Evolutionary conservation across 805 yeast genomes (phyloP).

Genomic region (Myxozyma mucilagina): DNA sequence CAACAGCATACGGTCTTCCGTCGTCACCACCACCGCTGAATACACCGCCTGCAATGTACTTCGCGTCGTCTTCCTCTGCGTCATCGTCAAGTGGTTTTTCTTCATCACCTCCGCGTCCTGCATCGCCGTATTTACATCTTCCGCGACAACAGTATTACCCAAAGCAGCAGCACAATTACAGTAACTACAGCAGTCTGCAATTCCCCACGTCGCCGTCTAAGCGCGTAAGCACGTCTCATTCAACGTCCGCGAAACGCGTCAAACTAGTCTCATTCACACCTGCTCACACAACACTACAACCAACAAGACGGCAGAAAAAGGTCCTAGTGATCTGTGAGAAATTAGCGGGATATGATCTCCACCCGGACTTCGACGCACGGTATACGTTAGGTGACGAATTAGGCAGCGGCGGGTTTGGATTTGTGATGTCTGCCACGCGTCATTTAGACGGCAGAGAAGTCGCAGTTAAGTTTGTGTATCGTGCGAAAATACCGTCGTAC

Average conservation of each 20-base stretch:
- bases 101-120: too few relatives aligned
- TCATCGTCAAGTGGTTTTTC: too few relatives aligned
- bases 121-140: too few relatives aligned
- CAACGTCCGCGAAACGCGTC: neutral
- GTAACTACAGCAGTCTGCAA: neutral
- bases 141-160: too few relatives aligned
- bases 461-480: constrained; percentile 30
- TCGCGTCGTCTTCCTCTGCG: too few relatives aligned
- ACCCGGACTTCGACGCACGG: constrained; percentile 19
- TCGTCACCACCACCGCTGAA: neutral
- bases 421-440: constrained; percentile 29
- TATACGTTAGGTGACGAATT: constrained; percentile 28
- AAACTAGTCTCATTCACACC: neutral
- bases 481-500: constrained; percentile 22
- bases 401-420: constrained; percentile 32
- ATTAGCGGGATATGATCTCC: constrained; percentile 15
- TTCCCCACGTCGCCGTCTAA: constrained; percentile 6
- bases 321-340: constrained; percentile 22
- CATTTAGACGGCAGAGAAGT: constrained; percentile 13
- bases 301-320: neutral
- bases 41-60: neutral
- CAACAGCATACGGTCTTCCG: neutral
- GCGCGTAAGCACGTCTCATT: constrained; percentile 1
- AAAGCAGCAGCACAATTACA: neutral
- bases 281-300: neutral